Evolutionary conservation across 2,329 filamentous ascomycete species (phyloP).

Genomic region (Tolypocladium cylindrosporum): DNA sequence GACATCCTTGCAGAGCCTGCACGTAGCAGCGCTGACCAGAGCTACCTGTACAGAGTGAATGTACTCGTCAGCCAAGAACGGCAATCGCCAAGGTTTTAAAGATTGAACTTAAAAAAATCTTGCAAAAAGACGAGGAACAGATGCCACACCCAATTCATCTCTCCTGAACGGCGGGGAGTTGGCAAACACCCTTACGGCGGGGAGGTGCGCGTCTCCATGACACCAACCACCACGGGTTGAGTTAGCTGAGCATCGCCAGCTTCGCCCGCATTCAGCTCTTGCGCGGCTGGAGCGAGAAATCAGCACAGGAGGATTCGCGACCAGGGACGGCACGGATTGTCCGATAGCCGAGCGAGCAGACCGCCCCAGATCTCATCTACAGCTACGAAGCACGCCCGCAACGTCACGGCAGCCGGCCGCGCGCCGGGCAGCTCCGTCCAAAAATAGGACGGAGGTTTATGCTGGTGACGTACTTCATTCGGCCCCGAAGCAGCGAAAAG

Average conservation of each 20-base stretch:
- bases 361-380: background rate
- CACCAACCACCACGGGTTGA: background rate
- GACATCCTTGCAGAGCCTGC: too few species aligned
- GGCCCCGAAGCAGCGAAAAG: background rate
- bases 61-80: too few species aligned
- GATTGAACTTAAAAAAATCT: too few species aligned
- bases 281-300: background rate
- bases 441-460: background rate
- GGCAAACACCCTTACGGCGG: background rate
- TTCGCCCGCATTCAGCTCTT: background rate
- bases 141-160: too few species aligned
- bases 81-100: too few species aligned
- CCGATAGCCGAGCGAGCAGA: background rate
- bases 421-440: background rate
- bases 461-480: background rate
- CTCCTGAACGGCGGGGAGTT: too few species aligned
- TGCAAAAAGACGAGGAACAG: too few species aligned
- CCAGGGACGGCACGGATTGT: background rate
- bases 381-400: background rate
- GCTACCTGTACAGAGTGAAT: too few species aligned
- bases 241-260: background rate
- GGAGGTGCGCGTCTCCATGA: background rate
- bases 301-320: background rate
- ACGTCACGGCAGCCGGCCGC: background rate
- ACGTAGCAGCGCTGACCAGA: too few species aligned